Conservation (phyloP, 129 eudicot genomes). For the Flaveria ramosissima region DNA sequence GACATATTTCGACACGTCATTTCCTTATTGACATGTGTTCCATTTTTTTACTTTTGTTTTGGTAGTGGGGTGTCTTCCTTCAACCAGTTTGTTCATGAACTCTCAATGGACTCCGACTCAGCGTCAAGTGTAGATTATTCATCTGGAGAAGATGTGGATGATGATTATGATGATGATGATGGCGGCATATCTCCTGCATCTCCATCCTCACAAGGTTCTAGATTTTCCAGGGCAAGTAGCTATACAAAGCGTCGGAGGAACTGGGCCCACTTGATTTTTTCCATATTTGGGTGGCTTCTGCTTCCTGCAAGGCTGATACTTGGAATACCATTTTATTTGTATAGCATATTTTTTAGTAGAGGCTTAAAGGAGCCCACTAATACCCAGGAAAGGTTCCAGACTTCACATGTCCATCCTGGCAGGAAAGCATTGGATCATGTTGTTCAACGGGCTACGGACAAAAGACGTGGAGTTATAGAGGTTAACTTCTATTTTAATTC, state of each 20-base stretch:
- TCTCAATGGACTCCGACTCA: constrained; percentile 80
- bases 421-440: constrained; percentile 66
- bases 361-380: constrained; percentile 39
- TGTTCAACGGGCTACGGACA: constrained; percentile 81
- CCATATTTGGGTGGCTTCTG: constrained; percentile 58
- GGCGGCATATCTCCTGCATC: constrained; percentile 55
- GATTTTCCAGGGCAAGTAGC: constrained; percentile 71
- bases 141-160: constrained; percentile 67
- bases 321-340: constrained; percentile 56
- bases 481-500: constrained; percentile 37
- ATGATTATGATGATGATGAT: constrained; percentile 41
- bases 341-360: constrained; percentile 35
- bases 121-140: constrained; percentile 76
- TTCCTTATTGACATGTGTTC: constrained; percentile 15
- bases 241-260: constrained; percentile 43
- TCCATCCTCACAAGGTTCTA: constrained; percentile 76
- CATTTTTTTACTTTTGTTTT: neutral
- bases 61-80: constrained; percentile 95
- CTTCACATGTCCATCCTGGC: constrained; percentile 37
- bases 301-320: constrained; percentile 67
- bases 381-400: constrained; percentile 31
- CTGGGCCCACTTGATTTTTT: constrained; percentile 49
- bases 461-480: constrained; percentile 96
- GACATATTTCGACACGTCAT: constrained; percentile 2
- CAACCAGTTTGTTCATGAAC: constrained; percentile 87